Evolutionary conservation across 2,329 filamentous ascomycete genomes (phyloP).

Genomic region (Elsinoe perseae): DNA sequence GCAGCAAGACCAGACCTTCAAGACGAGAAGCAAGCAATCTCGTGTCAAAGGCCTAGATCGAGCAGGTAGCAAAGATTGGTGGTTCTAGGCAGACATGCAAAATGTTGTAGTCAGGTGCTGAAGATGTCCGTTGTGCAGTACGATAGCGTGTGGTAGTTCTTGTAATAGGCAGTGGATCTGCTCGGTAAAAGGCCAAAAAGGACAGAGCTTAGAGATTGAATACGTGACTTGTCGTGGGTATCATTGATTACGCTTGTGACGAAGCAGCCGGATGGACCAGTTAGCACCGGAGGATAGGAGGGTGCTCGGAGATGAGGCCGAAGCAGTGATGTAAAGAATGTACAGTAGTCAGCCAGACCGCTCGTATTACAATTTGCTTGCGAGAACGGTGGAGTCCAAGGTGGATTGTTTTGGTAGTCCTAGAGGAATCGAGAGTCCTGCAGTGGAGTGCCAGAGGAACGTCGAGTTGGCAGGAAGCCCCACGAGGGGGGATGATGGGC

Average conservation of each 20-base stretch:
- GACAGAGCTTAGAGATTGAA: slow-evolving; percentile 2
- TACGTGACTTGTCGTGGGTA: slow-evolving; percentile 14
- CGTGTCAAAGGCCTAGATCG: slow-evolving; percentile 14
- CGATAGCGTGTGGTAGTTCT: neutral
- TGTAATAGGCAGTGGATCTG: neutral
- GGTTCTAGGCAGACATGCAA: slow-evolving; percentile 15
- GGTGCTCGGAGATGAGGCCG: neutral
- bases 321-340: neutral
- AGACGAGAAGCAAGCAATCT: slow-evolving; percentile 10
- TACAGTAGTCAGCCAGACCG: neutral
- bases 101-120: neutral
- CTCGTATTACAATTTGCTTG: neutral
- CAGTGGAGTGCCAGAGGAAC: neutral
- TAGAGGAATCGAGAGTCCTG: neutral
- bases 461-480: slow-evolving; percentile 8
- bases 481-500: slow-evolving; percentile 11
- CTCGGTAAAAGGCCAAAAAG: neutral
- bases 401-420: neutral
- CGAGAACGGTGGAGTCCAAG: neutral
- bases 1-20: slow-evolving; percentile 17
- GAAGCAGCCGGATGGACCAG: neutral
- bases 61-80: neutral
- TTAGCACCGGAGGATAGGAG: neutral
- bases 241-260: slow-evolving; percentile 13
- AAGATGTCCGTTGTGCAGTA: neutral